A percentile compares a stretch with the other conserved stretches of the same genome.
Evolutionary conservation across 495 filamentous ascomycete species (phyloP).

Genomic region (Haplographium delicatum): DNA sequence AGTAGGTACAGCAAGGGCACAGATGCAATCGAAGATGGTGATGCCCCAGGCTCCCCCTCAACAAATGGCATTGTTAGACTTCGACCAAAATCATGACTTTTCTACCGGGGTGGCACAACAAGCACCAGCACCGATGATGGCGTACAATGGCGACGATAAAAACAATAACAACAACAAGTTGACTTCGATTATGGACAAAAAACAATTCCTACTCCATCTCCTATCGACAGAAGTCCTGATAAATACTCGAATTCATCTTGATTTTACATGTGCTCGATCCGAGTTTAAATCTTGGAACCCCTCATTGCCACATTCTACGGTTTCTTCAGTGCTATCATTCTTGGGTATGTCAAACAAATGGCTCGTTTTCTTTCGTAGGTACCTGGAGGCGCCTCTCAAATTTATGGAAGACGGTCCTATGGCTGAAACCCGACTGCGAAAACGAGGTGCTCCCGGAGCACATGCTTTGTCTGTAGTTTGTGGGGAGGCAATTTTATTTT

Average conservation of each 20-base stretch:
- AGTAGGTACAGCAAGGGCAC: neutral
- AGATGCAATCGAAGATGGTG: neutral
- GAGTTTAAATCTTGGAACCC: constrained; percentile 60
- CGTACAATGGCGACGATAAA: constrained; percentile 23
- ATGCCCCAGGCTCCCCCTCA: neutral
- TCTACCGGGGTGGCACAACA: too few species aligned
- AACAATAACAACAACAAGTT: constrained; percentile 18
- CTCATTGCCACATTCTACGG: constrained; percentile 54
- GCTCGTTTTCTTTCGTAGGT: constrained; percentile 56
- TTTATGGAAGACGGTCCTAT: constrained; percentile 49
- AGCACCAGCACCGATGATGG: constrained; percentile 3
- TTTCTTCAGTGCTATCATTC: constrained; percentile 50
- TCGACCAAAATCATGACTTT: too few species aligned
- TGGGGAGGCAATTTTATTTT: constrained; percentile 58
- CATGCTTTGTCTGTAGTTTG: constrained; percentile 55
- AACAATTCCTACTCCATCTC: constrained; percentile 56
- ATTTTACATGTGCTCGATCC: constrained; percentile 56
- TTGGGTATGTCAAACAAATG: constrained; percentile 56
- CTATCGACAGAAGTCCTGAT: constrained; percentile 60
- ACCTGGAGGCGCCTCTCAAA: constrained; percentile 54
- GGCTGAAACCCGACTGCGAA: constrained; percentile 36
- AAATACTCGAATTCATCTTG: constrained; percentile 48
- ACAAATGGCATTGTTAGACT: too few species aligned
- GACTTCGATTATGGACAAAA: constrained; percentile 45
- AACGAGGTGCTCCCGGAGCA: constrained; percentile 52